Evolutionary conservation across 1,284 basidiomycete species (phyloP), one percentile per base, ranked within the genome.

Genomic region (Cystobasidium pallidum): DNA sequence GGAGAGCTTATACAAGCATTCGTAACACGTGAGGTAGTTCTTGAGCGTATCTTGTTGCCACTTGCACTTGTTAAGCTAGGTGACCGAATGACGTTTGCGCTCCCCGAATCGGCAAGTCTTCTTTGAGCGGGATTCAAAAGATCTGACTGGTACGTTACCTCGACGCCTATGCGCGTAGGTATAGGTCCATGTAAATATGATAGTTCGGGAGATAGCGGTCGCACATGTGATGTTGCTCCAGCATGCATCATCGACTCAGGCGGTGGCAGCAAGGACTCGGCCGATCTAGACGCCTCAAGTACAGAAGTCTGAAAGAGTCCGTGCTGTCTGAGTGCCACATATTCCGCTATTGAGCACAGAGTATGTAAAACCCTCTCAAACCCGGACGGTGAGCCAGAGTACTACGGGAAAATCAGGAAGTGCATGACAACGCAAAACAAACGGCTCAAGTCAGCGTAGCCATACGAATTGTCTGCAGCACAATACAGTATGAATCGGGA

Each of bases 391-490:
- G 64, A 62, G 8, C 73, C 70, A 24, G 70, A 66, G 66, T 80
- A 81, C 19, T 78, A 62, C 43, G 79, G 73, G 24, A 51, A 10
- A 24, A 26, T 73, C 80, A 80, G 3, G 36, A 7, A 19, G 41
- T 34, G 39, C 2, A 19, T 43, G 36, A 61, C 11, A n/a, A 45
- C 6, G n/a, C 11, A 17, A 45, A 39, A 39, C 13, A 34, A 21
- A 58, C 32, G 21, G n/a, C n/a, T n/a, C n/a, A n/a, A n/a, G 26
- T 80, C 51, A 70, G 80, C 80, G n/a, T n/a, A 73, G 65, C 39
- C 19, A 65, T 58, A 4, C 77, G 75, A 1, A 78, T 82, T 83
- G 39, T 89, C 88, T 51, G 91, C 89, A 55, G 88, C 85, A 36
- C 24, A 15, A 75, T 3, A 75, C 63, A 2, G 75, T 73, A 15